Evolutionary conservation across 768 basidiomycete genomes (phyloP).

Genomic region (Lyophyllum atratum): DNA sequence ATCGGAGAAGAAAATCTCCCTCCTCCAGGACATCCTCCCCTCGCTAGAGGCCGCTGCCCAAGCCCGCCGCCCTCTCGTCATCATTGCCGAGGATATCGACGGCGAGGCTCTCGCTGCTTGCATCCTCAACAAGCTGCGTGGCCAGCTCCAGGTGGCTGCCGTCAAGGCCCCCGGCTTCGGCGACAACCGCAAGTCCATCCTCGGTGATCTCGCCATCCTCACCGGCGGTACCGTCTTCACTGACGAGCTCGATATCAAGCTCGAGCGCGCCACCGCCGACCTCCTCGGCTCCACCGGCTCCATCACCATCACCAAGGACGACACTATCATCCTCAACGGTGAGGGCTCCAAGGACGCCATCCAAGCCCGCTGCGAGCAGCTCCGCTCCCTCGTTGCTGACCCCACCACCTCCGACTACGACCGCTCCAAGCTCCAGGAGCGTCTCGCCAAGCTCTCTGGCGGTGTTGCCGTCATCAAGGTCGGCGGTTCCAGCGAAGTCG

Average conservation of each 20-base stretch:
- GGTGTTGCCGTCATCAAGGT: constrained; percentile 99
- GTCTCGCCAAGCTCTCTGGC: constrained; percentile 92
- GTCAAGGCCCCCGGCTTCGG: constrained; percentile 99
- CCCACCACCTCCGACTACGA: constrained; percentile 90
- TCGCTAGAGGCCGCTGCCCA: constrained; percentile 82
- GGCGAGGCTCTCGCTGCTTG: constrained; percentile 97
- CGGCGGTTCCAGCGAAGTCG: constrained; percentile 90
- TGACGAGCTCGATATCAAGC: constrained; percentile 95
- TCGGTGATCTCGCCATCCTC: constrained; percentile 95
- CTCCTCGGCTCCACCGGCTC: constrained; percentile 89
- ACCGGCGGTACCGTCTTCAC: constrained; percentile 98
- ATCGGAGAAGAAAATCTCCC: constrained; percentile 97
- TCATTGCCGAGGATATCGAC: constrained; percentile 97
- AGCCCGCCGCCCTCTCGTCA: constrained; percentile 85
- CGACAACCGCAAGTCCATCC: constrained; percentile 98
- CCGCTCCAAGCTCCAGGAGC: constrained; percentile 93
- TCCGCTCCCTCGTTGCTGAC: constrained; percentile 82
- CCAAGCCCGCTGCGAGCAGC: constrained; percentile 93
- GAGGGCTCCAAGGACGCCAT: constrained; percentile 90
- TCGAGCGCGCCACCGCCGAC: constrained; percentile 86
- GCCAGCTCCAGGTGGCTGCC: constrained; percentile 91
- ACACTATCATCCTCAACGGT: constrained; percentile 95
- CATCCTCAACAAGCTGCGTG: constrained; percentile 99
- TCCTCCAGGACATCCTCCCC: constrained; percentile 93
- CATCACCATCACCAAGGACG: constrained; percentile 96